These are phyloP conservation scores for Nakazawaea populi DNA, from an alignment of 805 yeast species.

Conservation along the genomic window DNA sequence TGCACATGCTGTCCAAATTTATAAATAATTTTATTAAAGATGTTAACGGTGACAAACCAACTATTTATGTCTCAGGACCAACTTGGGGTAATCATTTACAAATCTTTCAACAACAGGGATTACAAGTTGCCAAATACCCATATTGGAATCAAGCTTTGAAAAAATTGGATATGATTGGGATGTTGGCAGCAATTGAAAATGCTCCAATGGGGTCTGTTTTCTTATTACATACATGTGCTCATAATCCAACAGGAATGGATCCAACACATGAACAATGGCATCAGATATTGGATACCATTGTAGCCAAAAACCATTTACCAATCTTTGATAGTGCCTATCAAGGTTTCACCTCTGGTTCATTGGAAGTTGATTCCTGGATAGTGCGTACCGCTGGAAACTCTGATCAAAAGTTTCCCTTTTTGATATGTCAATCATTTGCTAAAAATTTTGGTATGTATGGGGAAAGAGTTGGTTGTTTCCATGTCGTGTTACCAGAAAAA, in stretches of 20 bases:
- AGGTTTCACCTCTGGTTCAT: constrained; percentile 86
- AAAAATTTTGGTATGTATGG: constrained; percentile 95
- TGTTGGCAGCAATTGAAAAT: constrained; percentile 50
- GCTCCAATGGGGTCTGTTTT: constrained; percentile 60
- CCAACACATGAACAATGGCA: constrained; percentile 81
- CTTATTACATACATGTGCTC: constrained; percentile 90
- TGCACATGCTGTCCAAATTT: constrained; percentile 80
- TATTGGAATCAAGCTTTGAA: constrained; percentile 64
- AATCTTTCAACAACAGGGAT: constrained; percentile 70
- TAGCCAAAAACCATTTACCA: constrained; percentile 60
- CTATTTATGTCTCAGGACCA: constrained; percentile 73
- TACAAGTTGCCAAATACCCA: constrained; percentile 54
- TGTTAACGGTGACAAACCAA: constrained; percentile 29
- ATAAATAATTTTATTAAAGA: constrained; percentile 51
- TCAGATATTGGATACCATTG: constrained; percentile 58
- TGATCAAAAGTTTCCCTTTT: constrained; percentile 43
- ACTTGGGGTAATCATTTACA: constrained; percentile 94
- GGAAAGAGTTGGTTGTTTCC: constrained; percentile 86
- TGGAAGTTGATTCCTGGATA: constrained; percentile 58
- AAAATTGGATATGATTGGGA: constrained; percentile 57
- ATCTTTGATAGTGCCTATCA: constrained; percentile 93
- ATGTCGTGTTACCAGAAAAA: constrained; percentile 43
- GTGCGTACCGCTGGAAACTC: constrained; percentile 35
- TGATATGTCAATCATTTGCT: constrained; percentile 87
- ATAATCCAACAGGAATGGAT: constrained; percentile 96